Conservation (phyloP, 2,329 filamentous ascomycete species). For the Colletotrichum abscissum region DNA sequence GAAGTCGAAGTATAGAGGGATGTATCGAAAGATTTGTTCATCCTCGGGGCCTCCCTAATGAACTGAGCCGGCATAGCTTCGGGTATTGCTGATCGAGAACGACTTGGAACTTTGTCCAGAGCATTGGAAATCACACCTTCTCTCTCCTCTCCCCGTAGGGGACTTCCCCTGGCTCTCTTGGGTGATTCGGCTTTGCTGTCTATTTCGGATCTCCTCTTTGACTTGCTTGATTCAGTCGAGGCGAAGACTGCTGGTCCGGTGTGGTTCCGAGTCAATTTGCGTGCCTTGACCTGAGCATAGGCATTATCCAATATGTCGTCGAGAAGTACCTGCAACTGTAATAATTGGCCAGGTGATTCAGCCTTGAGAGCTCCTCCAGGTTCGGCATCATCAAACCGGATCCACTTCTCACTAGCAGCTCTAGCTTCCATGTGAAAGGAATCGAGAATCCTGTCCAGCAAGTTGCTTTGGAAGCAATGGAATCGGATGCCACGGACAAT, state of each 20-base stretch:
- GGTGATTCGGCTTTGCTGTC: neutral
- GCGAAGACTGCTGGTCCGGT: neutral
- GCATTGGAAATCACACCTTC: neutral
- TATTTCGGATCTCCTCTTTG: constrained; percentile 11
- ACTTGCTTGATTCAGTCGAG: neutral
- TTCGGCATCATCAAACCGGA: neutral
- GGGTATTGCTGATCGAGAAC: constrained; percentile 6
- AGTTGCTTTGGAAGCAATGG: neutral
- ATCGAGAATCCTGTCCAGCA: constrained; percentile 9
- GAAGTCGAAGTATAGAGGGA: neutral
- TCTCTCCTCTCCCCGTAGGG: neutral
- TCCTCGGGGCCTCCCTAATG: neutral
- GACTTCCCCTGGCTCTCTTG: constrained; percentile 13
- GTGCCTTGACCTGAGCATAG: neutral
- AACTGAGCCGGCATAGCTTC: neutral
- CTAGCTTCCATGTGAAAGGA: constrained; percentile 17
- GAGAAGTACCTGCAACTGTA: constrained; percentile 16
- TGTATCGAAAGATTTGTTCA: neutral
- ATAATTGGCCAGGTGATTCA: neutral
- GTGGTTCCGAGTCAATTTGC: neutral
- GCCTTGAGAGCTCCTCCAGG: neutral
- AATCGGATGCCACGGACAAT: constrained; percentile 2
- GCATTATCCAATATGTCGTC: neutral
- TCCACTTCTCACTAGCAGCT: constrained; percentile 19
- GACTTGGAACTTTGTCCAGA: constrained; percentile 21